phyloP scores from a whole-genome alignment of 2,329 filamentous ascomycete species.

The Penicillium sp. region DNA sequence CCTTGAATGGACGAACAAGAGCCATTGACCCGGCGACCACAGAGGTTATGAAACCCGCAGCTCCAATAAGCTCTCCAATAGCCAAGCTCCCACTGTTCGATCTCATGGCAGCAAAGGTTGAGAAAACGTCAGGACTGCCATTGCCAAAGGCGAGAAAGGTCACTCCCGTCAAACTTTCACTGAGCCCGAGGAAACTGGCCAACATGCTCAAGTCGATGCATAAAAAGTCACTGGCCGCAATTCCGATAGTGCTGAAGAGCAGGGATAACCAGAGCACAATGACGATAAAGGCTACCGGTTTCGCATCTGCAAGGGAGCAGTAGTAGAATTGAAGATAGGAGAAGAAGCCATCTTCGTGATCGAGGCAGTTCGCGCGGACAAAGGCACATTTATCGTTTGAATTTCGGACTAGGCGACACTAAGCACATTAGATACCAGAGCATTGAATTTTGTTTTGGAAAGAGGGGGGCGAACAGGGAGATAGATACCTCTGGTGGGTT shows the following conservation, averaged over 20 bases:
- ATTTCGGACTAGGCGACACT: constrained; percentile 81
- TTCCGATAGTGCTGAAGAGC: constrained; percentile 95
- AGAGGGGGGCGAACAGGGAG: background rate
- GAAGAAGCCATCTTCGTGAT: constrained; percentile 87
- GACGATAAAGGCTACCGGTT: constrained; percentile 78
- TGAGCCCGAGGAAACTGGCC: constrained; percentile 84
- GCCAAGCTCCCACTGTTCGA: constrained; percentile 97
- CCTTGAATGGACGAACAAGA: constrained; percentile 90
- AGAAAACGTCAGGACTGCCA: constrained; percentile 97
- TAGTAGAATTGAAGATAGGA: constrained; percentile 92
- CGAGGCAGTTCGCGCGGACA: constrained; percentile 77
- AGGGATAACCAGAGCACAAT: constrained; percentile 83
- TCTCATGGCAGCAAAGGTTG: constrained; percentile 96
- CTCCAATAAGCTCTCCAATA: constrained; percentile 91
- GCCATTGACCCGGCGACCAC: constrained; percentile 98
- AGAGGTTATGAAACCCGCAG: constrained; percentile 92
- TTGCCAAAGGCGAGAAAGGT: constrained; percentile 97
- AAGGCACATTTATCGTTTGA: constrained; percentile 85
- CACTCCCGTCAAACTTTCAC: constrained; percentile 93
- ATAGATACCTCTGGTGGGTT: constrained; percentile 35
- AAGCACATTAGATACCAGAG: background rate
- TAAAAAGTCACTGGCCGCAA: constrained; percentile 97
- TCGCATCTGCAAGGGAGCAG: constrained; percentile 71
- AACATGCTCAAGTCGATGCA: constrained; percentile 96
- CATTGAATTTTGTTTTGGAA: background rate